Base-by-base conservation (phyloP, 495 filamentous ascomycete genomes). In the Aspergillus baeticus region DNA sequence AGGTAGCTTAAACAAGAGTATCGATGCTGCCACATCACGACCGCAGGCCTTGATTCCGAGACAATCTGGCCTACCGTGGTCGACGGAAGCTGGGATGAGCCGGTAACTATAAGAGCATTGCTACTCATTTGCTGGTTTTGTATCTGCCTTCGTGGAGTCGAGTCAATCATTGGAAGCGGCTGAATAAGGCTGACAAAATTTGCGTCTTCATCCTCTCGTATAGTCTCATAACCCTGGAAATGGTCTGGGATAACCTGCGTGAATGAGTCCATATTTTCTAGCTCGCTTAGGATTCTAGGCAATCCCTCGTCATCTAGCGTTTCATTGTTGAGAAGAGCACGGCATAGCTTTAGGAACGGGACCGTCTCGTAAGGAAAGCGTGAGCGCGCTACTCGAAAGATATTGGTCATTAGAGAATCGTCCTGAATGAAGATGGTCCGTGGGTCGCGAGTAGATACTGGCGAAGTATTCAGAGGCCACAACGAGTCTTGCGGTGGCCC, bases 281-380 rank as follows among this genome's bases (percentile, higher is more conserved):
- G 70, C 50, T 87, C 76, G 11, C 74, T 62, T 21, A 81, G 65
- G 10, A 86, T 75, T 2, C 71, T 54, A 34, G 78, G 67, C 47
- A 84, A 57, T 39, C 79, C 77, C 7, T 80, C 77, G 22, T 79
- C 71, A 38, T 83, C 78, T 14, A 75, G 58, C 5, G 69, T 51
- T 38, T 74, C 64, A 36, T 63, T 68, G 53, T 63, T 70, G 15
- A 73, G 59, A 11, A 90, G 56, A 17, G 83, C 82, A 44, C 81
- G 80, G 50, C 79, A 83, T 37, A 91, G 66, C 49, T 81, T 81
- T 49, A 96, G 60, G 58, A 97, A 89, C 4, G 94, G 91, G n/a
- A 84, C 64, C 20, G 86, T 84, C 70, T 98, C 94, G 68, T 88
- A 91, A 1, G 94, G 94, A 69, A 91, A 98, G 41, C 93, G 85